Base-by-base conservation (phyloP, 1,284 basidiomycete species). In the Thelephora terrestris region DNA sequence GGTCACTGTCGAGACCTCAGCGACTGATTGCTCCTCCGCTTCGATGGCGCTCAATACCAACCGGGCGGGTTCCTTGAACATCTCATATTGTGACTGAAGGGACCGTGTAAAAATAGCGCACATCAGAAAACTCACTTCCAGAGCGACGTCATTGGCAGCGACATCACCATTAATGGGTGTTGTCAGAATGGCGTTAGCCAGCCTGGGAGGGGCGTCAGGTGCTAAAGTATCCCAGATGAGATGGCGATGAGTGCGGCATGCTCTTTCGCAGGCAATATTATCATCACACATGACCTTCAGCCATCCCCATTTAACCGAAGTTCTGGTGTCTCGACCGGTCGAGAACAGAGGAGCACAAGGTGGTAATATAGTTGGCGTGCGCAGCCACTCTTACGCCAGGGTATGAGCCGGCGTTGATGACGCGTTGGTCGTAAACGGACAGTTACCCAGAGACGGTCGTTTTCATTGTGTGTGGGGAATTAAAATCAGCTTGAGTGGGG, bases 11-110 rank as follows among this genome's bases (percentile, higher is more conserved):
- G 85, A 83, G 62, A 85, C 84, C 1, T 73, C 74, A 46, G 85
- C 85, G 1, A 76, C 79, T 1, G 75, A 83, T 57, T 84, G 81
- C 57, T 85, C 87, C 64, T 81, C 84, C 59, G 73, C 81, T 53
- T 80, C 83, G 10, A 67, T 80, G 50, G 70, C 74, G n/a, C 63
- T 83, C 38, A 85, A 83, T 55, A 65, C 14, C 2, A 5, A 42
- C 66, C 1, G 61, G 62, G 12, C 58, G 66, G 6, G 72, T 70
- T 56, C 17, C 37, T 9, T 50, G 50, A 4, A 23, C 46, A 7
- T 43, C 45, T 52, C 51, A 65, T 14, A 56, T 66, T 7, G 61
- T 73, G 7, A 58, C 67, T 25, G 68, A 72, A 48, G 55, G 61
- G 20, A 61, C 63, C 35, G 67, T 40, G 65, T 85, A 9, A 63